phyloP scores from a whole-genome alignment of 176 grass and related monocot species.

The Elymus sibiricus region DNA sequence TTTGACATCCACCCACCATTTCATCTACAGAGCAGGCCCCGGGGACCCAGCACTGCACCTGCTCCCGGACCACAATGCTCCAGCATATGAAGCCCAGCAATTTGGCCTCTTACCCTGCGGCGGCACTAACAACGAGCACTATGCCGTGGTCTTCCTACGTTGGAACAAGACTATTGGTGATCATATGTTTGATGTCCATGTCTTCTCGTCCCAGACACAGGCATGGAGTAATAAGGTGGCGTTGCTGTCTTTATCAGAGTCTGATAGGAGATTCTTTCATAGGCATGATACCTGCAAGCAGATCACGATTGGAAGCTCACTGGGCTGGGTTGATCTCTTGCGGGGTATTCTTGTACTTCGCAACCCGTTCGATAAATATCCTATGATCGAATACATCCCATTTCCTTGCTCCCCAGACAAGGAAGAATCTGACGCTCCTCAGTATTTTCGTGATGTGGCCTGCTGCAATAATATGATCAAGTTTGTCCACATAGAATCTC shows the following conservation, averaged over 20 bases:
- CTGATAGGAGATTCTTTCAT: neutral
- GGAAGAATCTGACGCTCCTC: neutral
- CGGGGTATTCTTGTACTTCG: neutral
- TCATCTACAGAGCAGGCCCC: neutral
- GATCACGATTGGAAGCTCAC: neutral
- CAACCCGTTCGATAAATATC: neutral
- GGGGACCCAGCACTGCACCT: neutral
- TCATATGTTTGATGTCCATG: neutral
- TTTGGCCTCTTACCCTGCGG: neutral
- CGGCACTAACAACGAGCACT: neutral
- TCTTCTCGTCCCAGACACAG: neutral
- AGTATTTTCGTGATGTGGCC: neutral
- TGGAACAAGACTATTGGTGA: neutral
- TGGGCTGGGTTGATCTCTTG: neutral
- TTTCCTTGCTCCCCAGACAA: neutral
- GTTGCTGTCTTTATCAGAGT: neutral
- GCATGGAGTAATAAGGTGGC: neutral
- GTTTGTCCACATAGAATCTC: neutral
- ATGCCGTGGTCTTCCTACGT: neutral
- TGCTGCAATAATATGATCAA: neutral
- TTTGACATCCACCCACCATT: neutral
- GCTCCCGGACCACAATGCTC: neutral
- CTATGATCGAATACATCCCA: neutral
- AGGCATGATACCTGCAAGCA: neutral
- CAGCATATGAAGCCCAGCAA: neutral